Base-by-base conservation (phyloP, 768 basidiomycete species). In the Kondoa malvinella region DNA sequence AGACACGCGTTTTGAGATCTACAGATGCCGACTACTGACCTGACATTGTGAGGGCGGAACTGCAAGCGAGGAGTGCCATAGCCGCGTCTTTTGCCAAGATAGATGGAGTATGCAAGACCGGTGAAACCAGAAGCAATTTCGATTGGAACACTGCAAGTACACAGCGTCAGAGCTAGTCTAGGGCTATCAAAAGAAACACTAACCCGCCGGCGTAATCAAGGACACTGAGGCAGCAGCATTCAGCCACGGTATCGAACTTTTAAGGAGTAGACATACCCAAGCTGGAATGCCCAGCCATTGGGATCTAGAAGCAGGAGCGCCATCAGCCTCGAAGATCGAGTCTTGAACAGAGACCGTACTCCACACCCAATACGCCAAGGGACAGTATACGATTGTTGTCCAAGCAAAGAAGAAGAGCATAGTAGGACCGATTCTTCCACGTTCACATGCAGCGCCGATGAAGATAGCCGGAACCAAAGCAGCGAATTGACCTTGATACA, bases 171-270 rank as follows among this genome's bases (percentile, higher is more conserved):
- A 50, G n/a, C n/a, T n/a, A n/a, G 21, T 50, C 12, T 50, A 8
- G 21, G 40, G 21, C 21, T 8, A 50, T 8, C 40, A 21, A 50
- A 50, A 50, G 40, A 50, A 50, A 8, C 40, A n/a, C n/a, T 14
- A 90, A 92, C 65, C 94, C 94, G 31, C 92, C 92, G 8, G 92
- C 92, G 70, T 94, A 92, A 76, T 92, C 89, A 66, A 90, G 86
- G 0, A 73, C 70, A 29, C 68, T 50, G 40, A 50, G 21, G 21
- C 40, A 50, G n/a, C 40, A 50, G 40, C 8, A 8, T 50, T 50
- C 8, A 8, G 21, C 8, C 12, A 8, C 21, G 12, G 21, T 50
- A 50, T 50, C 40, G 8, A 50, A 8, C 40, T 50, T 50, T 21
- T 8, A 50, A 50, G 40, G 12, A 8, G 40, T 50, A 26, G 59